Evolutionary conservation across 2,329 filamentous ascomycete species (phyloP).

Genomic region (Fusarium sp.): DNA sequence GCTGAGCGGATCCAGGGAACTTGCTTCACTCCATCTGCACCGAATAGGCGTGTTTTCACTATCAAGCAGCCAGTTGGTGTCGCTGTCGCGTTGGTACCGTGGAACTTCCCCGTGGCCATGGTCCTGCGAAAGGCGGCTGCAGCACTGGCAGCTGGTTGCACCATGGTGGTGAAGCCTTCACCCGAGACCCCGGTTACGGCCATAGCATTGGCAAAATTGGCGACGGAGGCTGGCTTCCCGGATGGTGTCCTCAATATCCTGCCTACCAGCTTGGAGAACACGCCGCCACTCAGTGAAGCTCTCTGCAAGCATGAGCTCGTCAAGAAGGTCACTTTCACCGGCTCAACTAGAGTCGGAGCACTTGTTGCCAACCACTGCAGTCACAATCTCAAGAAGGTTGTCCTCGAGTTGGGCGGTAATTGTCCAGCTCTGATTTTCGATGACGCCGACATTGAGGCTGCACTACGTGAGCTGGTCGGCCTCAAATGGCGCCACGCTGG

Average conservation of each 20-base stretch:
- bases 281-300: constrained; percentile 61
- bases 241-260: constrained; percentile 76
- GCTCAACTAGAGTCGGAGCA: constrained; percentile 78
- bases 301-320: constrained; percentile 63
- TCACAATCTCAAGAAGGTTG: constrained; percentile 75
- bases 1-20: constrained; percentile 65
- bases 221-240: constrained; percentile 80
- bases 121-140: constrained; percentile 64
- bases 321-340: constrained; percentile 83
- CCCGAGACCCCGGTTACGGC: constrained; percentile 83
- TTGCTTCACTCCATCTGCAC: constrained; percentile 64
- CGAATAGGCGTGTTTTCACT: constrained; percentile 73
- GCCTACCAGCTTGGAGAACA: constrained; percentile 61
- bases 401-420: constrained; percentile 81
- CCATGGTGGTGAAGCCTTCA: constrained; percentile 81
- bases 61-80: constrained; percentile 71
- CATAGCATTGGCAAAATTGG: constrained; percentile 79
- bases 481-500: constrained; percentile 78
- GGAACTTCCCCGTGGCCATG: constrained; percentile 75
- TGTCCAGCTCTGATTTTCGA: constrained; percentile 77
- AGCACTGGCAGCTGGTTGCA: constrained; percentile 80
- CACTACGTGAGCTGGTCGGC: constrained; percentile 4
- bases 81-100: constrained; percentile 54
- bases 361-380: constrained; percentile 75
- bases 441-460: constrained; percentile 68